phyloP scores from a whole-genome alignment of 805 yeast species.

The Saccharomyces eubayanus region DNA sequence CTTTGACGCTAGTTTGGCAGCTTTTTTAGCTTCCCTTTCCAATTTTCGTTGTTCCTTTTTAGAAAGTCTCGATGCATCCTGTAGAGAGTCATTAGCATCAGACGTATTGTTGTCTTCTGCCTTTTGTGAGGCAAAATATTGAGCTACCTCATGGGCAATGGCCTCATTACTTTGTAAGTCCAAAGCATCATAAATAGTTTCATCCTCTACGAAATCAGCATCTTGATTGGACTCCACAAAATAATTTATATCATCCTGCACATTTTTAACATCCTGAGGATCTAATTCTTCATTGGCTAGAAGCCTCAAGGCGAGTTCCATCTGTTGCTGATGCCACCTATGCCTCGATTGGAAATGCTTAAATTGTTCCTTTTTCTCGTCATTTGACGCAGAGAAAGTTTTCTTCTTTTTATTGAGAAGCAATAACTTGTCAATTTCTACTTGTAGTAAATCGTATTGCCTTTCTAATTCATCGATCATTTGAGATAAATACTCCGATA shows the following conservation, averaged over 20 bases:
- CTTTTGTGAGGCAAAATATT: slow-evolving; percentile 26
- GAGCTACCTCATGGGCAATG: slow-evolving; percentile 45
- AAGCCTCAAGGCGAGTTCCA: slow-evolving; percentile 70
- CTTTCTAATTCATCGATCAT: slow-evolving; percentile 72
- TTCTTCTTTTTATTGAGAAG: slow-evolving; percentile 28
- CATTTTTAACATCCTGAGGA: slow-evolving; percentile 62
- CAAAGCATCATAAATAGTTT: slow-evolving; percentile 81
- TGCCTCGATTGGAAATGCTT: slow-evolving; percentile 60
- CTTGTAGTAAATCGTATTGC: slow-evolving; percentile 73
- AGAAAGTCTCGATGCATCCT: slow-evolving; percentile 22
- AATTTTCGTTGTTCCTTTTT: slow-evolving; percentile 30
- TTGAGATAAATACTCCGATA: slow-evolving; percentile 56
- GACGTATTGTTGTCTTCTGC: slow-evolving; percentile 21
- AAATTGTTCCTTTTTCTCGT: slow-evolving; percentile 40
- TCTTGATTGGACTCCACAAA: slow-evolving; percentile 90
- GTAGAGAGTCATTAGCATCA: slow-evolving; percentile 2
- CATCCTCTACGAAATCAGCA: slow-evolving; percentile 86
- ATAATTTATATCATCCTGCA: slow-evolving; percentile 84
- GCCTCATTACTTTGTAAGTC: slow-evolving; percentile 54
- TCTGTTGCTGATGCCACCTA: slow-evolving; percentile 67
- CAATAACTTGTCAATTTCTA: slow-evolving; percentile 31
- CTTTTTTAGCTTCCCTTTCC: slow-evolving; percentile 32
- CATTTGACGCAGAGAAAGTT: slow-evolving; percentile 25
- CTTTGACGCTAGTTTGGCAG: slow-evolving; percentile 29
- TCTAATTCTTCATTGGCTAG: slow-evolving; percentile 77